phyloP scores from a whole-genome alignment of 441 rosid species.

The Populus hybrid region DNA sequence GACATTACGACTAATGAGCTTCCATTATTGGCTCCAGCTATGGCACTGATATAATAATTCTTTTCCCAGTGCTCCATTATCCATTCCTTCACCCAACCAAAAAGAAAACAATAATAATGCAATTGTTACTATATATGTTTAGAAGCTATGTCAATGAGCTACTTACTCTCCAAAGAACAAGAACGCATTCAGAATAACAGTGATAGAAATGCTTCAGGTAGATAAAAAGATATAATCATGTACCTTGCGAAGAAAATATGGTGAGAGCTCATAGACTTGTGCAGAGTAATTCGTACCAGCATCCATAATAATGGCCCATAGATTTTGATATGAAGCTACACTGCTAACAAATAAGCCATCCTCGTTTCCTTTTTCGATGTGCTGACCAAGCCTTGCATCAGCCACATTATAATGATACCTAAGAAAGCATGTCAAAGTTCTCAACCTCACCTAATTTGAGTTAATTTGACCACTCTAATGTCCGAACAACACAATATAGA shows the following conservation, averaged over 20 bases:
- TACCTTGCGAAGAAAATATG: conserved; percentile 57
- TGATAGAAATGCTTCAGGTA: neutral
- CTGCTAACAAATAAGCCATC: conserved; percentile 70
- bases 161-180: neutral
- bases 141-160: neutral
- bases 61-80: conserved; percentile 90
- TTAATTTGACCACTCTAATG: neutral
- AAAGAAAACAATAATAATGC: neutral
- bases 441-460: neutral
- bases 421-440: conserved; percentile 10
- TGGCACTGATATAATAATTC: conserved; percentile 63
- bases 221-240: neutral
- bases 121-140: neutral
- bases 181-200: neutral
- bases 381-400: conserved; percentile 55
- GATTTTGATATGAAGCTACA: conserved; percentile 58
- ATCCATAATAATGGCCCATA: conserved; percentile 84
- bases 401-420: conserved; percentile 86
- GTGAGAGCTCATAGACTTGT: conserved; percentile 66
- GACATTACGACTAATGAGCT: conserved; percentile 76
- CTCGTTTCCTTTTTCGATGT: conserved; percentile 60
- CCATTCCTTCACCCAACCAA: conserved; percentile 62
- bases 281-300: conserved; percentile 69
- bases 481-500: neutral
- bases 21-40: conserved; percentile 69